Percentiles rank a stretch among this genome's conserved stretches.
Evolutionary conservation across 768 basidiomycete genomes (phyloP).

Genomic region (Tubosaeta brunneosetosa): DNA sequence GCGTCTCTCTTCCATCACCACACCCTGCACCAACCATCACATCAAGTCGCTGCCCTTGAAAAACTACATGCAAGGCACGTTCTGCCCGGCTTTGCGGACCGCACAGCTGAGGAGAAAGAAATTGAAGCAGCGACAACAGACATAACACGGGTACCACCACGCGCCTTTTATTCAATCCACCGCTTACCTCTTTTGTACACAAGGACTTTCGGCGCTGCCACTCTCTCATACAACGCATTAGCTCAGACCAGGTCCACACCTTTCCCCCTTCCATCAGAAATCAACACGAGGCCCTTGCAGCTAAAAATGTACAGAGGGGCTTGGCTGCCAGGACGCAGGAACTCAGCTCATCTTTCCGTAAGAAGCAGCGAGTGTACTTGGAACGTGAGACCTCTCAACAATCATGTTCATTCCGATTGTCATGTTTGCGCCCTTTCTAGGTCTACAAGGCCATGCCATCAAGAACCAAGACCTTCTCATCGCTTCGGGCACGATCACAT

Average conservation of each 20-base stretch:
- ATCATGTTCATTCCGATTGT: background rate
- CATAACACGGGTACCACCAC: conserved; percentile 71
- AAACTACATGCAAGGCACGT: conserved; percentile 95
- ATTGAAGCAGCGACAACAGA: conserved; percentile 82
- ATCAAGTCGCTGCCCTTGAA: conserved; percentile 79
- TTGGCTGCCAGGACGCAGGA: conserved; percentile 97
- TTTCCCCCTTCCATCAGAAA: conserved; percentile 55
- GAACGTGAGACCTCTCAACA: conserved; percentile 64
- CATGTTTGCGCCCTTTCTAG: conserved; percentile 38
- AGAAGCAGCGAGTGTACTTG: conserved; percentile 98
- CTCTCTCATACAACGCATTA: conserved; percentile 65
- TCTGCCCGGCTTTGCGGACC: conserved; percentile 94
- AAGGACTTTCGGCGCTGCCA: conserved; percentile 41
- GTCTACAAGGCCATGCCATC: conserved; percentile 94
- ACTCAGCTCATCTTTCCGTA: conserved; percentile 85
- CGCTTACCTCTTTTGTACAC: conserved; percentile 1
- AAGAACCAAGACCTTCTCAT: conserved; percentile 94
- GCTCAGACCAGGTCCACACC: conserved; percentile 48
- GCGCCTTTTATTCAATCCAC: conserved; percentile 8
- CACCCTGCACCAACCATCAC: conserved; percentile 14
- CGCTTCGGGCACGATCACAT: conserved; percentile 80
- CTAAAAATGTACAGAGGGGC: conserved; percentile 92
- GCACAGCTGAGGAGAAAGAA: conserved; percentile 88
- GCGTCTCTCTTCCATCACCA: conserved; percentile 26
- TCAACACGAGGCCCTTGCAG: conserved; percentile 57